These are phyloP conservation scores for Gentiana macrophylla DNA, from an alignment of 257 asterid genomes.

Conservation along the genomic window DNA sequence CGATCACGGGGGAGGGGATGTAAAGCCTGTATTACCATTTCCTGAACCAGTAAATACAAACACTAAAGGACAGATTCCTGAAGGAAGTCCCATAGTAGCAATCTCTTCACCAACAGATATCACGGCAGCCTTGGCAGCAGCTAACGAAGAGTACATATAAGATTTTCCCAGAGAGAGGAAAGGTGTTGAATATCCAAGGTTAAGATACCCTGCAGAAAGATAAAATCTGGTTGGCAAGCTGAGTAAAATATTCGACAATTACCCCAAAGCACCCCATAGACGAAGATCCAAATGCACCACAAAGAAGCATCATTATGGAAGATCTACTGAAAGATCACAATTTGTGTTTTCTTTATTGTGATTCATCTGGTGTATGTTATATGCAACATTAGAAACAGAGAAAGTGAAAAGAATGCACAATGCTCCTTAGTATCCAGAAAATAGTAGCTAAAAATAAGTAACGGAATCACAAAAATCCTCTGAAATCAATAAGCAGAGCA, in stretches of 20 bases:
- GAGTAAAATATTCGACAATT: too few relatives aligned
- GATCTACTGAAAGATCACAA: too few relatives aligned
- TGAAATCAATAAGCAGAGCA: neutral
- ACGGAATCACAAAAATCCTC: neutral
- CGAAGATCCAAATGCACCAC: too few relatives aligned
- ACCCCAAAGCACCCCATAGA: too few relatives aligned
- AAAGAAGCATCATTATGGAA: too few relatives aligned
- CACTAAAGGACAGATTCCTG: conserved; percentile 77
- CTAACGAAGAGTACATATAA: conserved; percentile 92
- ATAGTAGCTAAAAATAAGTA: neutral
- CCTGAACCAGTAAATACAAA: conserved; percentile 88
- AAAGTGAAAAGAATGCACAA: too few relatives aligned
- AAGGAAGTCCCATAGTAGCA: conserved; percentile 79
- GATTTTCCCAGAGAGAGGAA: conserved; percentile 83
- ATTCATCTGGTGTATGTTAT: too few relatives aligned
- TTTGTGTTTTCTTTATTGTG: too few relatives aligned
- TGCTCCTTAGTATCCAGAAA: too few relatives aligned
- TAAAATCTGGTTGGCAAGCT: neutral
- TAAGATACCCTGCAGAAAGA: conserved; percentile 63
- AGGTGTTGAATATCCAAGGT: conserved; percentile 91
- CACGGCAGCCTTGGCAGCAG: conserved; percentile 93
- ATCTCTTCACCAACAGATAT: conserved; percentile 96
- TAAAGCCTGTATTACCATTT: conserved; percentile 48
- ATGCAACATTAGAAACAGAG: too few relatives aligned
- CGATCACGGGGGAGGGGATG: neutral